Evolutionary conservation across 1,139 yeast genomes (phyloP), one percentile per base, ranked within the genome.

Genomic region (Geotrichum reessii): DNA sequence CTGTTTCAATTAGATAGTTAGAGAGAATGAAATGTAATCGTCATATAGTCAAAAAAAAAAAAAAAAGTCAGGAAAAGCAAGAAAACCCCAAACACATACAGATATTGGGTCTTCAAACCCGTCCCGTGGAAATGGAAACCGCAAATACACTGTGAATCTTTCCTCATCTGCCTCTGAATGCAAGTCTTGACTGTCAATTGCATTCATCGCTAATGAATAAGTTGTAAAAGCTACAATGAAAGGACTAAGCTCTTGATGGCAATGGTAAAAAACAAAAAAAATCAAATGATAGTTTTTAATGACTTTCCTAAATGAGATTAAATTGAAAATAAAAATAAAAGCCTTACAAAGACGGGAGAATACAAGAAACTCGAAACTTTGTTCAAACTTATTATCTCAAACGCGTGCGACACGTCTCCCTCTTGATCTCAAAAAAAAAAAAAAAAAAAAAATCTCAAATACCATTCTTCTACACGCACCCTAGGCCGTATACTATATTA

Each of bases 71-170:
- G 28, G 7, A 25, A 12, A 33, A 6, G 14, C 14, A 33, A 33
- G 40, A 19, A 1, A 47, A n/a, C 14, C n/a, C n/a, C n/a, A n/a
- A 31, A 19, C 27, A 57, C 73, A 7, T 63, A 76, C 78, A 8
- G 65, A 64, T 5, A 66, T 66, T 0, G 81, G 80, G 59, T 77
- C 80, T 17, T 62, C 65, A 58, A 77, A 75, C 1, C 74, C 77
- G 14, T 71, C 66, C 11, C 82, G 73, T 12, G 76, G 69, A 55
- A 70, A 68, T 37, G 77, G 76, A 53, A 74, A 72, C 33, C 78
- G 68, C 47, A 75, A 64, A 58, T 68, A 76, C 55, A 64, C 81
- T 63, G 66, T 71, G 27, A 59, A 60, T 19, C 56, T 52, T 2
- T 40, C 55, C 12, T 57, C 55, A 12, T 53, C 60, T 5, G 49